phyloP scores from a whole-genome alignment of 805 yeast genomes.

The Pichia deserticola region DNA sequence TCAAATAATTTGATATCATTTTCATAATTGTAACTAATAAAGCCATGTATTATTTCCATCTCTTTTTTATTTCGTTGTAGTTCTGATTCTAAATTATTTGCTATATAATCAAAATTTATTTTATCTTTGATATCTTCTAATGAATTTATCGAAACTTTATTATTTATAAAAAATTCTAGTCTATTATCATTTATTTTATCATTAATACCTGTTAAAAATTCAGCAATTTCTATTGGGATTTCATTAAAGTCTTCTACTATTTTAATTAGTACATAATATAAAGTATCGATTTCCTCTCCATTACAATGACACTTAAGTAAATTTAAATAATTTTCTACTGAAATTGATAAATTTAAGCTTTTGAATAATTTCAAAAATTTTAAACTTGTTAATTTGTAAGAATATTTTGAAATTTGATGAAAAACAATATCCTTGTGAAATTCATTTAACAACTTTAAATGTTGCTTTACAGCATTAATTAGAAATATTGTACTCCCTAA shows the following conservation, averaged over 20 bases:
- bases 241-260: conserved; percentile 7
- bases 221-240: background rate
- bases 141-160: background rate
- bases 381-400: conserved; percentile 17
- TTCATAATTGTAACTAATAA: conserved; percentile 9
- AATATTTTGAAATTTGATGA: conserved; percentile 13
- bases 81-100: conserved; percentile 7
- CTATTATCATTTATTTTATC: conserved; percentile 11
- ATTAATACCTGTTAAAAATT: conserved; percentile 8
- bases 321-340: conserved; percentile 11
- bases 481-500: conserved; percentile 14
- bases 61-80: conserved; percentile 11
- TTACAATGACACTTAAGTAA: conserved; percentile 16
- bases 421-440: conserved; percentile 15
- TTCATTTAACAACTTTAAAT: conserved; percentile 6
- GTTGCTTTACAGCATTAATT: conserved; percentile 6
- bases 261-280: conserved; percentile 14
- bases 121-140: conserved; percentile 1
- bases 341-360: conserved; percentile 4
- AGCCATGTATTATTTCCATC: conserved; percentile 9
- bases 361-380: conserved; percentile 9
- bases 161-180: conserved; percentile 7
- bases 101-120: conserved; percentile 12
- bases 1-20: conserved; percentile 21
- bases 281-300: conserved; percentile 22